Conservation (phyloP, 306 rosid species). For the Abrus precatorius region DNA sequence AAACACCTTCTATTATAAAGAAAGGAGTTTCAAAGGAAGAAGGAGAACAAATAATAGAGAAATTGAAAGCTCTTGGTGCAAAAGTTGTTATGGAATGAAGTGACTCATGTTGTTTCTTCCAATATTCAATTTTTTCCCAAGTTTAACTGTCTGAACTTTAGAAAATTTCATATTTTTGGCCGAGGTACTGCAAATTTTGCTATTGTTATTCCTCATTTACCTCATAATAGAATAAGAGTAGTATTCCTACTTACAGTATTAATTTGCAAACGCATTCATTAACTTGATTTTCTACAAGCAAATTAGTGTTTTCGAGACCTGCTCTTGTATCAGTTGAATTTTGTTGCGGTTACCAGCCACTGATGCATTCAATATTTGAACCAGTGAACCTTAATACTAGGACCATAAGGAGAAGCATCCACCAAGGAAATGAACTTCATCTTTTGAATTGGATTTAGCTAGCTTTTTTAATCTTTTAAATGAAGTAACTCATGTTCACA, state of each 20-base stretch:
- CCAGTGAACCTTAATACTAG: constrained; percentile 15
- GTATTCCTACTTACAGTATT: neutral
- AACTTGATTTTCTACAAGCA: constrained; percentile 18
- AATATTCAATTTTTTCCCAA: neutral
- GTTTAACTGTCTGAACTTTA: constrained; percentile 38
- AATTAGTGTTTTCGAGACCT: neutral
- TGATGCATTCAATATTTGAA: constrained; percentile 12
- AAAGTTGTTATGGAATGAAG: constrained; percentile 82
- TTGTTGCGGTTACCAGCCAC: neutral
- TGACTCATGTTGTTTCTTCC: constrained; percentile 39
- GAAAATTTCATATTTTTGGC: constrained; percentile 31
- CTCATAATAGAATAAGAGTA: constrained; percentile 35
- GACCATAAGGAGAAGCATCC: constrained; percentile 6
- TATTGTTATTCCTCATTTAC: constrained; percentile 23
- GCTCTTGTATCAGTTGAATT: neutral
- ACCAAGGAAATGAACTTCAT: neutral
- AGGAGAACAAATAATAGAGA: constrained; percentile 83
- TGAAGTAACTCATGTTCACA: neutral
- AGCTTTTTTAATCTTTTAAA: neutral
- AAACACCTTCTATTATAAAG: constrained; percentile 80
- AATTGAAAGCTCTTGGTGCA: constrained; percentile 90
- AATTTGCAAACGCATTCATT: constrained; percentile 21
- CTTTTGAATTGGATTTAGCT: neutral
- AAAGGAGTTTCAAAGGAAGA: constrained; percentile 90
- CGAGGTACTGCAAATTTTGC: constrained; percentile 44